phyloP scores from a whole-genome alignment of 805 yeast species.

The Clavispora carvajalis region DNA sequence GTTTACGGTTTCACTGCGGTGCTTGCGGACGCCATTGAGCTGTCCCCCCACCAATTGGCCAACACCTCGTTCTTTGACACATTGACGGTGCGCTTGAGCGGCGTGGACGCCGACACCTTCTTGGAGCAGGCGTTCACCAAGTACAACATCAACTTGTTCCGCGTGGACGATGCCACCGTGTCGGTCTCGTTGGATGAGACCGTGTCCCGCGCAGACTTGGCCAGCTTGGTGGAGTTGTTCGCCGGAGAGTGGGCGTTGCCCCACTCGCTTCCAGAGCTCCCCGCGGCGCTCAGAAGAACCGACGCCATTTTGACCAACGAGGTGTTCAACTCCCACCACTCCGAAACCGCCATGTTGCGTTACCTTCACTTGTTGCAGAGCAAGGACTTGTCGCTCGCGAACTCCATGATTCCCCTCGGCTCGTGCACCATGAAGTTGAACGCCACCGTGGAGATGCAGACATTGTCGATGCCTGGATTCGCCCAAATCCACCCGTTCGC shows the following conservation, averaged over 20 bases:
- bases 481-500: constrained; percentile 87
- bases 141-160: constrained; percentile 72
- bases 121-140: constrained; percentile 51
- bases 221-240: constrained; percentile 54
- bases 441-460: constrained; percentile 91
- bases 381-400: constrained; percentile 88
- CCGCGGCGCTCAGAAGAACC: constrained; percentile 45
- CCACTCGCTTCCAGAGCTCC: constrained; percentile 44
- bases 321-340: constrained; percentile 82
- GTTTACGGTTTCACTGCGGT: constrained; percentile 69
- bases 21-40: constrained; percentile 54
- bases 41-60: constrained; percentile 39
- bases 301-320: constrained; percentile 61
- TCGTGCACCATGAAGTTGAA: constrained; percentile 98
- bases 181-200: constrained; percentile 92
- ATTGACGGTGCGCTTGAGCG: constrained; percentile 55
- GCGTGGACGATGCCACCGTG: constrained; percentile 54
- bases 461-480: constrained; percentile 93
- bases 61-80: constrained; percentile 84
- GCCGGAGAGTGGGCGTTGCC: constrained; percentile 30
- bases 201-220: constrained; percentile 57
- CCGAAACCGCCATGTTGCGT: constrained; percentile 92
- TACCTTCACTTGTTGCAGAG: constrained; percentile 78
- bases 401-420: constrained; percentile 96
- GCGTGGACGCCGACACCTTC: constrained; percentile 50